phyloP scores from a whole-genome alignment of 768 basidiomycete genomes.

The Tricholoma terreum region DNA sequence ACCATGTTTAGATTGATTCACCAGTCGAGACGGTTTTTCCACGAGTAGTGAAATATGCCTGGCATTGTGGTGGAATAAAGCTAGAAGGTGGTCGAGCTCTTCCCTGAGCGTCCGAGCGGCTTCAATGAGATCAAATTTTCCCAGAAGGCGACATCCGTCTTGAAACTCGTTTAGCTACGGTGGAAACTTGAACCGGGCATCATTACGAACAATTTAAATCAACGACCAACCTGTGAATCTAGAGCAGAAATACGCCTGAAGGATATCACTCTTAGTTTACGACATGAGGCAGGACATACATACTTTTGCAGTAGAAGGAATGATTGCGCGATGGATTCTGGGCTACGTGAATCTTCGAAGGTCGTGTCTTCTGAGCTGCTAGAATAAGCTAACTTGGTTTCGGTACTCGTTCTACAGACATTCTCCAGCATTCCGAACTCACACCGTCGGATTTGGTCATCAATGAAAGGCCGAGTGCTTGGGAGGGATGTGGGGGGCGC shows the following conservation, averaged over 20 bases:
- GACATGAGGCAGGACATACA: neutral
- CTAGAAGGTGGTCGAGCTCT: conserved; percentile 8
- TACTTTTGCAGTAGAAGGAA: neutral
- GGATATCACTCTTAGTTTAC: neutral
- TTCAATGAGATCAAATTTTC: conserved; percentile 16
- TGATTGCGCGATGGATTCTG: neutral
- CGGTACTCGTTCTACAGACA: too few relatives aligned
- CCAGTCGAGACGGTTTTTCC: neutral
- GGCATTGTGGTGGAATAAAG: conserved; percentile 12
- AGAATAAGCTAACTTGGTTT: too few relatives aligned
- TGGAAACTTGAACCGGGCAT: neutral
- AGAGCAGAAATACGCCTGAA: neutral
- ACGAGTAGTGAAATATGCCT: conserved; percentile 1
- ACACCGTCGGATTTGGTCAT: neutral
- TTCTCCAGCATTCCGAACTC: neutral
- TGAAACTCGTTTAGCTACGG: conserved; percentile 9
- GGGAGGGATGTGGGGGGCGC: neutral
- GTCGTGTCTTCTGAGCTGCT: neutral
- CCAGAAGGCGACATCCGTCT: conserved; percentile 14
- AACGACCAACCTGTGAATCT: neutral
- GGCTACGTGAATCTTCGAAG: neutral
- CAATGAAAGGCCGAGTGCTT: neutral
- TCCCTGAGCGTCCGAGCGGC: conserved; percentile 12
- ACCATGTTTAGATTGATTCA: neutral
- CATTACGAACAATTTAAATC: neutral